These are phyloP conservation scores for Psilocybe azurescens DNA, from an alignment of 768 basidiomycete genomes.

Conservation along the genomic window DNA sequence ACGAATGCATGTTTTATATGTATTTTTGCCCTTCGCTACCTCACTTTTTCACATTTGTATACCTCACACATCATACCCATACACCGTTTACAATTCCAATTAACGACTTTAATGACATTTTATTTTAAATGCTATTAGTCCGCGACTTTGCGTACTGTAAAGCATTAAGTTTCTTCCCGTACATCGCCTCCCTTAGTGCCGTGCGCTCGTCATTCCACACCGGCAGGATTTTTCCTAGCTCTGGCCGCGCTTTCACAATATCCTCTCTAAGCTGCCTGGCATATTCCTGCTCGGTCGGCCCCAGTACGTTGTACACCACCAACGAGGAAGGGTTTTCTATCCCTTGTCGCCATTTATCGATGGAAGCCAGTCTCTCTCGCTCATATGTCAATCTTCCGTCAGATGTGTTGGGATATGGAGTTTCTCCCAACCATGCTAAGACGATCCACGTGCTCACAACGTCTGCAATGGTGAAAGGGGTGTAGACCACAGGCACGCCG, in stretches of 20 bases:
- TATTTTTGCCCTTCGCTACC: too few relatives aligned
- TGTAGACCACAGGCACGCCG: constrained; percentile 46
- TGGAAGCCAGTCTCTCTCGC: constrained; percentile 34
- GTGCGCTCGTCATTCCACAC: constrained; percentile 41
- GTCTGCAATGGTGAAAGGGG: constrained; percentile 54
- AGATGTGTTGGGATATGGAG: constrained; percentile 38
- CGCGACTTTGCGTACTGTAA: constrained; percentile 25
- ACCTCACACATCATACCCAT: too few relatives aligned
- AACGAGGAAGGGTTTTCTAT: constrained; percentile 38
- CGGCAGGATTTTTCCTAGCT: constrained; percentile 34
- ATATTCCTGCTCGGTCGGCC: constrained; percentile 38
- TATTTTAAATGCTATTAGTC: too few relatives aligned
- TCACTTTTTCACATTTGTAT: too few relatives aligned
- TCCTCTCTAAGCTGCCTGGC: constrained; percentile 39
- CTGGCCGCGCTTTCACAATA: constrained; percentile 34
- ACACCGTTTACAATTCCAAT: too few relatives aligned
- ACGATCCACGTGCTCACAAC: constrained; percentile 55
- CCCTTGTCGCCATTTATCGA: constrained; percentile 24
- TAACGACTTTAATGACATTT: too few relatives aligned
- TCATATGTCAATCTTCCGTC: constrained; percentile 45
- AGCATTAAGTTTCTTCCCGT: constrained; percentile 37
- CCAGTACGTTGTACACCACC: constrained; percentile 41
- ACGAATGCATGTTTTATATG: too few relatives aligned
- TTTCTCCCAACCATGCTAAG: constrained; percentile 40
- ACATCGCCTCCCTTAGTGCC: constrained; percentile 39